These are phyloP conservation scores for Angomonas ambiguus DNA, from an alignment of 208 protist genomes.

Conservation along the genomic window DNA sequence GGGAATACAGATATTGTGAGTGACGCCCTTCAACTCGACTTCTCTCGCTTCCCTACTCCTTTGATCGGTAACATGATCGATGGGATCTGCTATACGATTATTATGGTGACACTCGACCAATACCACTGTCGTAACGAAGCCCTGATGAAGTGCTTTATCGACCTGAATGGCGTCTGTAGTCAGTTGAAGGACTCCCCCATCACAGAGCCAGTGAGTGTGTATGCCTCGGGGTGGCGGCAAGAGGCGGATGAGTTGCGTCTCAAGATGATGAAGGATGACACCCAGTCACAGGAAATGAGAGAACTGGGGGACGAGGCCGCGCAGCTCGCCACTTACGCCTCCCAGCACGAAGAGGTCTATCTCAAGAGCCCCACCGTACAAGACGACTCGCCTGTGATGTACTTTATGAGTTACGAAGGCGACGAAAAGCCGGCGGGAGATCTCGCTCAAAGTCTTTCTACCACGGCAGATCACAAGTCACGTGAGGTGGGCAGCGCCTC, in stretches of 20 bases:
- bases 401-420: neutral
- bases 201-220: slow-evolving; percentile 16
- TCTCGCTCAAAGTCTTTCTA: too few relatives aligned
- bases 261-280: neutral
- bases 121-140: neutral
- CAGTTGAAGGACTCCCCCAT: slow-evolving; percentile 15
- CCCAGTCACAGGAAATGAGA: neutral
- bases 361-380: neutral
- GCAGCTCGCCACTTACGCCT: slow-evolving; percentile 16
- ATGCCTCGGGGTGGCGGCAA: slow-evolving; percentile 16
- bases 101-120: slow-evolving; percentile 20
- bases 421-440: neutral
- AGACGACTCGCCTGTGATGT: neutral
- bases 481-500: too few relatives aligned
- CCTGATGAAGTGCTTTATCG: slow-evolving; percentile 12
- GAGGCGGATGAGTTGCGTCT: neutral
- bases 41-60: slow-evolving; percentile 20
- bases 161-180: slow-evolving; percentile 19
- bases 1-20: slow-evolving; percentile 21
- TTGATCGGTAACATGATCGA: slow-evolving; percentile 27
- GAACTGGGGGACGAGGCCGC: neutral
- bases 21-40: slow-evolving; percentile 18
- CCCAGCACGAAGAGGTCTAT: slow-evolving; percentile 30
- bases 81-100: slow-evolving; percentile 24
- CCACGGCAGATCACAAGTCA: too few relatives aligned